Base-by-base conservation (phyloP, 192 early-diverging fungal species). In the Lunasporangiospora selenospora region DNA sequence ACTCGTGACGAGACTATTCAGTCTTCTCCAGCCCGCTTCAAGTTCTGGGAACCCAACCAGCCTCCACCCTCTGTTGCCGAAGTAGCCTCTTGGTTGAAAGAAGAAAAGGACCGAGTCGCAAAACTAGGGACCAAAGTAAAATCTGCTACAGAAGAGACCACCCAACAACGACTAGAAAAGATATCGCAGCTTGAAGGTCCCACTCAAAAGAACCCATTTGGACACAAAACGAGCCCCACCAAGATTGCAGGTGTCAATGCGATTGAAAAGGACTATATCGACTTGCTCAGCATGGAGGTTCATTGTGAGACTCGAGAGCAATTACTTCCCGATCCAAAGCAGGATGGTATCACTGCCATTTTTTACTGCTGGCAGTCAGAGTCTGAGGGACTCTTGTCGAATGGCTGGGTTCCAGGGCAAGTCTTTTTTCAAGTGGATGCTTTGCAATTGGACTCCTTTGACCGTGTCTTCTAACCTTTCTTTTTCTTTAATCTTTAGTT, bases 291-390 rank as follows among this genome's bases (percentile, higher is more conserved):
- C 55, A 27, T 88, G 24, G 92, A 94, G 59, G 53, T 92, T 3
- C 85, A 89, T 65, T 81, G 80, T 75, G 53, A 54, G 44, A 79
- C 80, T 1, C 62, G 84, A 7, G 82, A 67, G 2, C 60, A 77
- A 0, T 44, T 86, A 42, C 48, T 87, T 2, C 93, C 93, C 0
- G 85, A 95, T 79, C 93, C 93, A 15, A 69, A 60, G 29, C 19
- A 70, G 8, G 91, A 96, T 61, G 62, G 80, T 3, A 67, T 98
- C 0, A 29, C 77, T 10, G 65, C 75, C 6, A 70, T 92, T 0
- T 88, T 92, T 73, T 95, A 87, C 69, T 89, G 89, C 62, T 66
- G 92, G 32, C 82, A 85, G 36, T 79, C 75, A 6, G 83, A 86
- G 9, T 66, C 81, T 3, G 71, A 84, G 21, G 23, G 29, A 3